A percentile compares a stretch with the other conserved stretches of the same genome.
These are phyloP conservation scores for Noccaea caerulescens DNA, from an alignment of 345 rosid genomes.

Conservation along the genomic window DNA sequence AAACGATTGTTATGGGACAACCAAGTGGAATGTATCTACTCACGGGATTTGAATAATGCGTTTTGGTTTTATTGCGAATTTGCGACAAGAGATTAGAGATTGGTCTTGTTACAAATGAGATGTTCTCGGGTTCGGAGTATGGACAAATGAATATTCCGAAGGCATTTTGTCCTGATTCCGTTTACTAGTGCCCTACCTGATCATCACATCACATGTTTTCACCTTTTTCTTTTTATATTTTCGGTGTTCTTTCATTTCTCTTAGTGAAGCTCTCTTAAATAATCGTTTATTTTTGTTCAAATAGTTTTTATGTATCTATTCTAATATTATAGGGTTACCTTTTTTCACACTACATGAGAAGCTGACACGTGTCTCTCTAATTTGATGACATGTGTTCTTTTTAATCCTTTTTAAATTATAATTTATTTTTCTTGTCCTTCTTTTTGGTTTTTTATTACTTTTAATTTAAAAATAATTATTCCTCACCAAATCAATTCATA, in stretches of 20 bases:
- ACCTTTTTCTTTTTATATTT: slow-evolving; percentile 13
- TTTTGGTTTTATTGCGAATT: slow-evolving; percentile 20
- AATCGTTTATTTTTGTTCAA: slow-evolving; percentile 11
- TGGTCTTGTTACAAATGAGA: slow-evolving; percentile 20
- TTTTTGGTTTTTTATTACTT: no score
- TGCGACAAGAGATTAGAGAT: slow-evolving; percentile 21
- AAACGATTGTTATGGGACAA: background rate
- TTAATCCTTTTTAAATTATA: no score
- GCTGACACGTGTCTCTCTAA: no score
- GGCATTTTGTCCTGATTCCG: slow-evolving; percentile 32
- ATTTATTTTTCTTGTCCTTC: no score
- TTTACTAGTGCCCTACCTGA: slow-evolving; percentile 35
- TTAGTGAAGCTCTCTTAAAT: background rate
- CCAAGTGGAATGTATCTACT: slow-evolving; percentile 15
- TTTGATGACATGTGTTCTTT: no score
- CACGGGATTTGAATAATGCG: slow-evolving; percentile 6
- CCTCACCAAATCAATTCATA: no score
- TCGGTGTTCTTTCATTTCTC: slow-evolving; percentile 5
- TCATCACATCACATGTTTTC: slow-evolving; percentile 42
- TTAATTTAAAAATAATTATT: no score
- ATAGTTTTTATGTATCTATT: slow-evolving; percentile 2
- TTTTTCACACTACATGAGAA: no score
- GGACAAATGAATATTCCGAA: slow-evolving; percentile 46
- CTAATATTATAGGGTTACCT: no score
- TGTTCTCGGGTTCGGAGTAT: slow-evolving; percentile 32